Conservation (phyloP, 139 green algal species). For the Tetradesmus obliquus region DNA sequence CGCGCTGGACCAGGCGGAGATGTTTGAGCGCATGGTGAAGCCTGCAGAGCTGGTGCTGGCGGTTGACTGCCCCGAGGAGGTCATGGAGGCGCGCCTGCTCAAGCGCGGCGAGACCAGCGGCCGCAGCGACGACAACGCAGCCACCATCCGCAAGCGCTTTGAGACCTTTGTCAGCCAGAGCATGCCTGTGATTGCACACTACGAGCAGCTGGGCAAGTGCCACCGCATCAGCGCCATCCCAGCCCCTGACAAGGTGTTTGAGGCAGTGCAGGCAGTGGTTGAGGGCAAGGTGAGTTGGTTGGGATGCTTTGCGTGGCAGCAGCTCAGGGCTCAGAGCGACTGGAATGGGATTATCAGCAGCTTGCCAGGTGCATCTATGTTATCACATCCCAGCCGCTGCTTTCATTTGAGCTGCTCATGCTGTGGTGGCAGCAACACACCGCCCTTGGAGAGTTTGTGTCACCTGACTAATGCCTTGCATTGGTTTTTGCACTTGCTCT, state of each 20-base stretch:
- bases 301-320: neutral
- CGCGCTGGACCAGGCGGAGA: constrained; percentile 82
- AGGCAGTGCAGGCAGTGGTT: constrained; percentile 42
- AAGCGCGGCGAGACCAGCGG: constrained; percentile 88
- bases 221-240: constrained; percentile 39
- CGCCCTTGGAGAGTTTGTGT: neutral
- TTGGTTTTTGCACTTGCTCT: neutral
- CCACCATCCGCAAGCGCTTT: constrained; percentile 97
- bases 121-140: constrained; percentile 94
- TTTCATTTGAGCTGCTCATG: neutral
- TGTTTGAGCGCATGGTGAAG: constrained; percentile 76
- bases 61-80: constrained; percentile 87
- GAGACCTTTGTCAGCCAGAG: constrained; percentile 86
- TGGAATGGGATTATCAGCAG: neutral
- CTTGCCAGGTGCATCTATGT: neutral
- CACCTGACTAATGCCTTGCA: neutral
- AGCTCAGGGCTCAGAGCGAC: neutral
- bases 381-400: neutral
- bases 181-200: constrained; percentile 90
- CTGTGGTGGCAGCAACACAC: neutral
- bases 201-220: constrained; percentile 74
- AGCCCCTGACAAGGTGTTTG: constrained; percentile 51
- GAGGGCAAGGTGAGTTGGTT: constrained; percentile 28
- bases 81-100: constrained; percentile 92
- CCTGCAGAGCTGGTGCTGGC: constrained; percentile 75